phyloP scores from a whole-genome alignment of 495 filamentous ascomycete genomes.

The Podospora pseudoanserina region DNA sequence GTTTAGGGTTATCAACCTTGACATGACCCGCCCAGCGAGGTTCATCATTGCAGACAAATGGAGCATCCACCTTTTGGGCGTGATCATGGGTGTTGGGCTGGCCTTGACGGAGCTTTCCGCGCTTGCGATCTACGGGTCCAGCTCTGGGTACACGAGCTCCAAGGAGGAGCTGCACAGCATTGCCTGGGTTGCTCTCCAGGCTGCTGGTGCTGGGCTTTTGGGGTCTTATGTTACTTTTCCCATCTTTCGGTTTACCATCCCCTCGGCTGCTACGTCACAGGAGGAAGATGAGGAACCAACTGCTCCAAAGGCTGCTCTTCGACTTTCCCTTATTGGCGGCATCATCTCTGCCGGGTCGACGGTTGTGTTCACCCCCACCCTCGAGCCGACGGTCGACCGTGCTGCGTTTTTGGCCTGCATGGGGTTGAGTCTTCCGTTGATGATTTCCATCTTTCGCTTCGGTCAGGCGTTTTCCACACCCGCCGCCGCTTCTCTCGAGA shows the following conservation, averaged over 20 bases:
- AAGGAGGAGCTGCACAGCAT: constrained; percentile 20
- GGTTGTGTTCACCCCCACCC: constrained; percentile 18
- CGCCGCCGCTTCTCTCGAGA: background rate
- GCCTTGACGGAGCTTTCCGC: constrained; percentile 18
- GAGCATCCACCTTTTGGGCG: constrained; percentile 18
- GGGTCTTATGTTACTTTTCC: constrained; percentile 10
- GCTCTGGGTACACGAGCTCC: constrained; percentile 5
- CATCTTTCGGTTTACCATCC: background rate
- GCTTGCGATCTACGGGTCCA: constrained; percentile 17
- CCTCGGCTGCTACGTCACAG: background rate
- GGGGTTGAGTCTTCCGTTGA: constrained; percentile 18
- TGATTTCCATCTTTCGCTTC: constrained; percentile 12
- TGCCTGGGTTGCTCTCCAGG: constrained; percentile 18
- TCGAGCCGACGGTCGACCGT: constrained; percentile 13
- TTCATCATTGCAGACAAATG: constrained; percentile 21
- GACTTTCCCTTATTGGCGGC: constrained; percentile 17
- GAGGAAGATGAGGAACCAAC: background rate
- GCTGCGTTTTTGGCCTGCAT: constrained; percentile 15
- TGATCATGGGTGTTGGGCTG: constrained; percentile 17
- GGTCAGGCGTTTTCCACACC: background rate
- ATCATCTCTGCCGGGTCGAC: constrained; percentile 15
- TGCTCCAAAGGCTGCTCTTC: background rate
- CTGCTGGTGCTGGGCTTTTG: constrained; percentile 14
- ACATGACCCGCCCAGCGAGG: constrained; percentile 5
- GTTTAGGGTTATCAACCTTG: constrained; percentile 12